Conservation (phyloP, 2,329 filamentous ascomycete species). For the Exutisphaerella laricina region DNA sequence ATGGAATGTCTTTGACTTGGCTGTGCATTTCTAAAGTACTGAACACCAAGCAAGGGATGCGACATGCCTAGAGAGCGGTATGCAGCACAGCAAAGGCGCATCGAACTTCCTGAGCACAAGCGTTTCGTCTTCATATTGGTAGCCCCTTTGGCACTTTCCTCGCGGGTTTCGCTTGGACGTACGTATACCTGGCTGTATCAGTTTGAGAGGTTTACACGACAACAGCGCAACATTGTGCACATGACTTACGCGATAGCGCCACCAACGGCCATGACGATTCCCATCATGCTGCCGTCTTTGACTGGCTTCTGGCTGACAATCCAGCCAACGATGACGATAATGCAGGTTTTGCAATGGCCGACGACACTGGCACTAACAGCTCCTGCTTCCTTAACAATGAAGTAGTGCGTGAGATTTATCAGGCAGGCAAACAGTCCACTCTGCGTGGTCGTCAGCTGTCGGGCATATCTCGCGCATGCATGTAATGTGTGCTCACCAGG, state of each 20-base stretch:
- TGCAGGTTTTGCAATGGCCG: conserved; percentile 33
- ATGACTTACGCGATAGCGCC: conserved; percentile 30
- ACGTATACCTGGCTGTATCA: conserved; percentile 14
- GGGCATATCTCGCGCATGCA: not conserved
- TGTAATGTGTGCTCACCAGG: conserved; percentile 43
- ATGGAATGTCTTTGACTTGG: conserved; percentile 65
- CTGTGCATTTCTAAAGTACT: conserved; percentile 31
- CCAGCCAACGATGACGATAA: conserved; percentile 32
- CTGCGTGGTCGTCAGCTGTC: conserved; percentile 34
- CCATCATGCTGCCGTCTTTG: conserved; percentile 27
- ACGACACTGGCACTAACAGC: conserved; percentile 33
- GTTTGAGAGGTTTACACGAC: conserved; percentile 6
- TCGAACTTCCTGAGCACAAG: too few relatives aligned
- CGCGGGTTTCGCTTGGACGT: conserved; percentile 16
- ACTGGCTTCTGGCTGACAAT: conserved; percentile 23
- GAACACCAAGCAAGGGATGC: too few relatives aligned
- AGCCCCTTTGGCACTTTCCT: conserved; percentile 5
- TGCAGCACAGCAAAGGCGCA: too few relatives aligned
- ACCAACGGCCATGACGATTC: conserved; percentile 29
- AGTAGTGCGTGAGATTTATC: conserved; percentile 49
- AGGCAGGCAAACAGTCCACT: conserved; percentile 59
- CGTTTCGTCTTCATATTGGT: not conserved
- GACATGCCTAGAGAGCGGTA: too few relatives aligned
- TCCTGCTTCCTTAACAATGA: conserved; percentile 32
- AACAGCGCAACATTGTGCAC: not conserved